phyloP scores from a whole-genome alignment of 2,329 filamentous ascomycete genomes.

The Domatiomyces globalis region DNA sequence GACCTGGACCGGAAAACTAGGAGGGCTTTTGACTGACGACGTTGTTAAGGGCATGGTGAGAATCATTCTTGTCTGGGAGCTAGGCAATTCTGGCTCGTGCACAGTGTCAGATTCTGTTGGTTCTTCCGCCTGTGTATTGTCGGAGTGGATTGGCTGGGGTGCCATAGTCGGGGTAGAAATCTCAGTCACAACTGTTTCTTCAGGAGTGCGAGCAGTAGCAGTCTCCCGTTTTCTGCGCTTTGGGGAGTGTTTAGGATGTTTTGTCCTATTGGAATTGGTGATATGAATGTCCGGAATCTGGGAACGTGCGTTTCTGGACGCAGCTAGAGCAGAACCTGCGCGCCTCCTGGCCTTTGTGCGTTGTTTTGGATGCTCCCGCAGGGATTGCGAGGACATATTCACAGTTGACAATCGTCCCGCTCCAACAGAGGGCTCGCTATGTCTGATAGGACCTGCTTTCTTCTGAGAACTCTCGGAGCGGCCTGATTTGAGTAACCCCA shows the following conservation, averaged over 20 bases:
- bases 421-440: not conserved
- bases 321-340: not conserved
- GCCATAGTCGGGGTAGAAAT: not conserved
- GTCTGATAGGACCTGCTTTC: not conserved
- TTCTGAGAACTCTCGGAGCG: not conserved
- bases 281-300: not conserved
- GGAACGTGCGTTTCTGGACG: not conserved
- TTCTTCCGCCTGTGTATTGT: not conserved
- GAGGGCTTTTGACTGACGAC: not conserved
- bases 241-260: not conserved
- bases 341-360: not conserved
- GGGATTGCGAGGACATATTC: not conserved
- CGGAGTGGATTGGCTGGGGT: not conserved
- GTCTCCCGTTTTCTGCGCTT: not conserved
- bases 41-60: not conserved
- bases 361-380: not conserved
- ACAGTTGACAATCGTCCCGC: not conserved
- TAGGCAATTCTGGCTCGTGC: not conserved
- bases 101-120: not conserved
- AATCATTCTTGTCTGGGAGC: not conserved
- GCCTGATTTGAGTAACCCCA: not conserved
- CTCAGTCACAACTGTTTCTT: not conserved
- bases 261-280: not conserved
- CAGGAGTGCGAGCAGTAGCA: not conserved
- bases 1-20: not conserved